Evolutionary conservation across 768 basidiomycete genomes (phyloP), one percentile per base, ranked within the genome.

Genomic region (Russula griseocarnosa): DNA sequence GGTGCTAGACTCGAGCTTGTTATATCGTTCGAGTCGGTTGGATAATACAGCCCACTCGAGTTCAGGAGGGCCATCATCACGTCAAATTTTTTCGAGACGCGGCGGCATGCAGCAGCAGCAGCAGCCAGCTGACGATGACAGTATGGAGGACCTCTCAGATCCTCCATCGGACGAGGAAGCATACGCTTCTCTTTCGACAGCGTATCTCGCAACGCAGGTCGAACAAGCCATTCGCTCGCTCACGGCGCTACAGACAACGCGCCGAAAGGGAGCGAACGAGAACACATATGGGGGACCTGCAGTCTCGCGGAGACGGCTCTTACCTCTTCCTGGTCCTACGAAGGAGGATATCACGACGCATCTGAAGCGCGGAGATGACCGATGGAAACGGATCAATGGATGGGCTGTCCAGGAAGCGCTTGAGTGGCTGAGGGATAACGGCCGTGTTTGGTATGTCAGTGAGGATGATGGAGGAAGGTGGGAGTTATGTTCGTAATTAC

Each of bases 371-470:
- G 76, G 73, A 55, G 89, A 90, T 66, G 85, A 80, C 69, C 78
- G 83, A 34, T 92, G 89, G 89, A 79, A 76, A 65, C 78, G 78
- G 67, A 74, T 91, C 9, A 86, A 86, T 0, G 76, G 79, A 54
- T 90, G 86, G 84, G 78, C 77, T 62, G 78, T 91, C 0, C 78
- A 83, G 58, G 87, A 87, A 55, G 83, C 86, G 1, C 66, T 91
- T 68, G 74, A 79, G 58, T 69, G 79, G 64, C 73, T 86, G 56
- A 74, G 73, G 63, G 70, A 66, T 30, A 77, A 71, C 40, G 76
- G 72, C 0, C 68, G 73, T 58, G 68, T 72, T 24, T 77, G 75
- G 72, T 70, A 71, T 52, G 70, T 74, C 34, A 76, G 74, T 2
- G 71, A 72, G 40, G 66, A 67, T 18, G 66, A 26, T 30, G 68